A percentile compares a stretch with the other conserved stretches of the same genome.
Conservation (phyloP, 495 filamentous ascomycete species). For the Lepidopterella palustris region DNA sequence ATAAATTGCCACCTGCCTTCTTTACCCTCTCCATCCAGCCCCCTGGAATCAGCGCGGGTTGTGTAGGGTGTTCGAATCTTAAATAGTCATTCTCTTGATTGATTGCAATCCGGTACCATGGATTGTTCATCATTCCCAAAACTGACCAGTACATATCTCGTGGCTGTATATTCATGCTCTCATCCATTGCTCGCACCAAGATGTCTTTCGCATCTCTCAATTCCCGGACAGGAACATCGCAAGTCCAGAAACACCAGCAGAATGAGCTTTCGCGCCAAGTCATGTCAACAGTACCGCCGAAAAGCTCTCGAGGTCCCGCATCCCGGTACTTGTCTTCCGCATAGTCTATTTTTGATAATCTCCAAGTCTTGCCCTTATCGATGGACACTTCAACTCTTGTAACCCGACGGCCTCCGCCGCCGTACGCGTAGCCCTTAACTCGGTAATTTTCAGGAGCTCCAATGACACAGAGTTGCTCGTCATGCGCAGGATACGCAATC, state of each 20-base stretch:
- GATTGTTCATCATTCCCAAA: conserved; percentile 98
- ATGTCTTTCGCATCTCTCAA: conserved; percentile 63
- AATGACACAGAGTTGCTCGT: conserved; percentile 58
- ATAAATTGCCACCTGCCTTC: conserved; percentile 72
- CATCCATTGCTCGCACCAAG: conserved; percentile 85
- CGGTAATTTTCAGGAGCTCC: conserved; percentile 51
- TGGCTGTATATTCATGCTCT: conserved; percentile 80
- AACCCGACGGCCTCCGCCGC: conserved; percentile 79
- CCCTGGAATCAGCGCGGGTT: conserved; percentile 68
- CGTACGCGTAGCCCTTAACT: conserved; percentile 80
- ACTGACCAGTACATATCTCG: conserved; percentile 97
- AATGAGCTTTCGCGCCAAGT: conserved; percentile 74
- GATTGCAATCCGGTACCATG: conserved; percentile 84
- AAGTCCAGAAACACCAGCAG: conserved; percentile 92
- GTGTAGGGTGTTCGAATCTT: conserved; percentile 85
- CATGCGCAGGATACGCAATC: conserved; percentile 72
- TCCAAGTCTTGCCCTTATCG: conserved; percentile 79
- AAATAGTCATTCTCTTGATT: conserved; percentile 60
- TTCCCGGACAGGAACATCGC: conserved; percentile 59
- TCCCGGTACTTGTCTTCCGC: conserved; percentile 81
- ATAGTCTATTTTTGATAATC: conserved; percentile 72
- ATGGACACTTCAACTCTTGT: conserved; percentile 80
- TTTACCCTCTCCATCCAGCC: conserved; percentile 98
- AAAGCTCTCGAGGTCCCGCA: conserved; percentile 58
- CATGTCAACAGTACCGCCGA: conserved; percentile 76